A percentile compares a stretch with the other conserved stretches of the same genome.
Conservation (phyloP, 805 yeast genomes). For the Candida sanyiensis region DNA sequence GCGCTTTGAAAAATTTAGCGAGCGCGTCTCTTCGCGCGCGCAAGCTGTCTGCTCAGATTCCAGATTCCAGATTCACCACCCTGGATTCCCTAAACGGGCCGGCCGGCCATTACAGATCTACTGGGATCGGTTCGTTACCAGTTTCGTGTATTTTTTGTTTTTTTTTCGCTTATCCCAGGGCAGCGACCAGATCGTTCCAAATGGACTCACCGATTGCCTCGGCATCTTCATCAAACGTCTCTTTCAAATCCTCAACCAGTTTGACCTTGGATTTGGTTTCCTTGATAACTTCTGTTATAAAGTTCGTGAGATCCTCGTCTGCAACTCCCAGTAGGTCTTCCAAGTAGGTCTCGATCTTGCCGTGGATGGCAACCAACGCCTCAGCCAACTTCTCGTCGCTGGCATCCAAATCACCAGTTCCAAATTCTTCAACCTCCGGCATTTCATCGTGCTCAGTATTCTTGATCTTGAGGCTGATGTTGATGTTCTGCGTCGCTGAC, state of each 20-base stretch:
- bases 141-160: too few relatives aligned
- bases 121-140: too few relatives aligned
- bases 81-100: too few relatives aligned
- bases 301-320: constrained; percentile 45
- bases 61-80: too few relatives aligned
- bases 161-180: too few relatives aligned
- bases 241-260: constrained; percentile 41
- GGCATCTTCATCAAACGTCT: constrained; percentile 48
- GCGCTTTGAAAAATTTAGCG: too few relatives aligned
- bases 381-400: constrained; percentile 11
- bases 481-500: not conserved
- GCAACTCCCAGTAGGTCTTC: constrained; percentile 48
- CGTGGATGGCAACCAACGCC: constrained; percentile 26
- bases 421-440: not conserved
- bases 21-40: too few relatives aligned
- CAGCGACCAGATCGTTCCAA: constrained; percentile 24
- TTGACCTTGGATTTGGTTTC: constrained; percentile 28
- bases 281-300: constrained; percentile 35
- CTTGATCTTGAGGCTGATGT: not conserved
- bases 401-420: constrained; percentile 1
- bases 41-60: too few relatives aligned
- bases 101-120: too few relatives aligned
- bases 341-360: constrained; percentile 37
- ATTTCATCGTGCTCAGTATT: not conserved
- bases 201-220: constrained; percentile 36